A percentile compares a stretch with the other conserved stretches of the same genome.
Evolutionary conservation across 108 stramenopile species (phyloP).

Genomic region (Stephanodiscus minutulus): DNA sequence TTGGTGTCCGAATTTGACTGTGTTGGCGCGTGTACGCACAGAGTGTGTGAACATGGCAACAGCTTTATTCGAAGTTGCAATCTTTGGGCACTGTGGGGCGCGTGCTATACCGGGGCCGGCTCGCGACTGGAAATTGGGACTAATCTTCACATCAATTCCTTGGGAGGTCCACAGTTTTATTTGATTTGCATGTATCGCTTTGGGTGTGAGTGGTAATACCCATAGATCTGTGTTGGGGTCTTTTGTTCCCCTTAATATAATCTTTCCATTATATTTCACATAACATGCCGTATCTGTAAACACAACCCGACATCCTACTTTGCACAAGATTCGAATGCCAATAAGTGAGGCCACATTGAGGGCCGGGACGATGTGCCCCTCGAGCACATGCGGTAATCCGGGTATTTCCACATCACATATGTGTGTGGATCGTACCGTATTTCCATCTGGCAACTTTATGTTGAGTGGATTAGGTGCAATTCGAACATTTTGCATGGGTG

Average conservation of each 20-base stretch:
- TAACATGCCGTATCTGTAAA: constrained; percentile 14
- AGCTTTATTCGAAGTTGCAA: too few species aligned
- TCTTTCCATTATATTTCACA: constrained; percentile 5
- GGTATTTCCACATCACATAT: constrained; percentile 19
- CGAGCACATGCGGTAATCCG: neutral
- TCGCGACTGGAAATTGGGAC: too few species aligned
- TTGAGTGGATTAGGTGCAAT: constrained; percentile 2
- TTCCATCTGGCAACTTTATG: constrained; percentile 27
- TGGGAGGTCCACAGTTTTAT: too few species aligned
- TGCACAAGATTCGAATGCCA: constrained; percentile 2
- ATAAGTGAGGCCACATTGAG: neutral
- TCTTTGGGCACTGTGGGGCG: too few species aligned
- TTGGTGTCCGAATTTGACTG: too few species aligned
- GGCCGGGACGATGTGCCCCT: neutral
- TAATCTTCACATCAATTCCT: too few species aligned
- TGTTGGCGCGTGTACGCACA: too few species aligned
- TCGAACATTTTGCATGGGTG: constrained; percentile 1
- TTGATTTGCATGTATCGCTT: neutral
- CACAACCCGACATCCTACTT: constrained; percentile 15
- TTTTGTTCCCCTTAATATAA: constrained; percentile 9
- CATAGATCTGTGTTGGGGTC: constrained; percentile 19
- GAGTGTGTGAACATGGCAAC: too few species aligned
- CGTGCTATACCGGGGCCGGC: too few species aligned
- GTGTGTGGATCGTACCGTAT: constrained; percentile 24
- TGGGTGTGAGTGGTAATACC: constrained; percentile 10